A percentile compares a stretch with the other conserved stretches of the same genome.
phyloP scores from a whole-genome alignment of 192 early-diverging fungal species.

The Spizellomyces sp. region DNA sequence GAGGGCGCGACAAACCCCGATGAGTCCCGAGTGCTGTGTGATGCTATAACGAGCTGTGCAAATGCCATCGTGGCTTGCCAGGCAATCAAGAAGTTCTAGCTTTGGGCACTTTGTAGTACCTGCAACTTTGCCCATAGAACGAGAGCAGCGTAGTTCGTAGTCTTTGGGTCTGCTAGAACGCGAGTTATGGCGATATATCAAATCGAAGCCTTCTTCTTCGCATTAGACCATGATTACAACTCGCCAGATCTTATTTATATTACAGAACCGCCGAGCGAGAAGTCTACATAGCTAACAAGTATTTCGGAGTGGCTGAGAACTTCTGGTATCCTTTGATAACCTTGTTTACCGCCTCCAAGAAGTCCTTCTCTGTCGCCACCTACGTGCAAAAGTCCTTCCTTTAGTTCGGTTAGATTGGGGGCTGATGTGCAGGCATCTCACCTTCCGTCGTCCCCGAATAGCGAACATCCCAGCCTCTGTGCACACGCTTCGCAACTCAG shows the following conservation, averaged over 20 bases:
- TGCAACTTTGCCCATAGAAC: no score
- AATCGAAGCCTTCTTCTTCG: no score
- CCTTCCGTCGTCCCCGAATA: conserved; percentile 78
- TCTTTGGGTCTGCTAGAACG: not conserved
- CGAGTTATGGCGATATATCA: no score
- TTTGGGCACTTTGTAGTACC: not conserved
- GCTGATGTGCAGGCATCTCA: not conserved
- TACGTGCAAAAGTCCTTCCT: conserved; percentile 27
- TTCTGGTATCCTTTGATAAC: conserved; percentile 99
- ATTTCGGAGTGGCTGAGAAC: conserved; percentile 97
- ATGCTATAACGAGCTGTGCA: conserved; percentile 35
- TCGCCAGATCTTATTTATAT: not conserved
- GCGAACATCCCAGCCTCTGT: conserved; percentile 99
- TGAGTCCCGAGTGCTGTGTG: conserved; percentile 3
- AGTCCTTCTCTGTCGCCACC: conserved; percentile 99
- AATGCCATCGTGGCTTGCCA: conserved; percentile 25
- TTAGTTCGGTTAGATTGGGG: not conserved
- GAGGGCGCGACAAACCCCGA: not conserved
- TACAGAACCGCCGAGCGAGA: not conserved
- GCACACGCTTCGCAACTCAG: conserved; percentile 97
- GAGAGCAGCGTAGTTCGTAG: no score
- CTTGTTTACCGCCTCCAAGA: conserved; percentile 99
- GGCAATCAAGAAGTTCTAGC: conserved; percentile 5
- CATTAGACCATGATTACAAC: not conserved
- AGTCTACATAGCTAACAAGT: conserved; percentile 54